Conservation (phyloP, 345 rosid species). For the Syzygium jambos region DNA sequence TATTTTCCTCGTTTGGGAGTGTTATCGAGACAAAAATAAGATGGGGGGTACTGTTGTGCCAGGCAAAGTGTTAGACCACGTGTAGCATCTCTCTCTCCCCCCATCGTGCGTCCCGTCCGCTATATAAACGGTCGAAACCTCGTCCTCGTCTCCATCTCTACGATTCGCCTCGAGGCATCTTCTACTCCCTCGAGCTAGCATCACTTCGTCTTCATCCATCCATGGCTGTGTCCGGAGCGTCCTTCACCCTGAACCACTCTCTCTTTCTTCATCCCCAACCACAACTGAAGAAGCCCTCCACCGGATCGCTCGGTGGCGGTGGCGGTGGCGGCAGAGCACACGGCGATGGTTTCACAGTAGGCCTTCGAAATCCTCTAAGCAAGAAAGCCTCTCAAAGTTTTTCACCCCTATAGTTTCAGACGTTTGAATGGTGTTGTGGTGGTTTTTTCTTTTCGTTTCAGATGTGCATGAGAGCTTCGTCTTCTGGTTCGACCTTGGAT, state of each 20-base stretch:
- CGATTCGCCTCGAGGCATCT: neutral
- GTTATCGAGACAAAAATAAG: neutral
- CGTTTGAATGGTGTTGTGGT: neutral
- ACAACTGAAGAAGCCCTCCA: neutral
- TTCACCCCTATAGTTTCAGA: neutral
- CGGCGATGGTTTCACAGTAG: neutral
- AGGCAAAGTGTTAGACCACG: neutral
- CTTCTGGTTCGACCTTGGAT: slow-evolving; percentile 12
- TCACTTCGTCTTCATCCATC: neutral
- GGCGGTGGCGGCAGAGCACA: neutral
- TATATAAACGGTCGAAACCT: neutral
- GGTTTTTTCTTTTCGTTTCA: neutral
- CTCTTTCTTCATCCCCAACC: neutral
- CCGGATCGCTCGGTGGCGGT: neutral
- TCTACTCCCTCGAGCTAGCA: neutral
- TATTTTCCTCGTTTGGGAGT: neutral
- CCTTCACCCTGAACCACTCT: neutral
- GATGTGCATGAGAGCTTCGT: slow-evolving; percentile 31
- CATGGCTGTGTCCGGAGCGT: neutral
- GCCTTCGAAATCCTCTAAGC: neutral
- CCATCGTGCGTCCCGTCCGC: neutral
- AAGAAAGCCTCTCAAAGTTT: neutral
- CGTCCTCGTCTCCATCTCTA: neutral
- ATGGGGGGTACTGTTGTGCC: accelerated
- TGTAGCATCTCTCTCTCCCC: neutral